Percentiles rank a stretch among this genome's conserved stretches.
These are phyloP conservation scores for Sugiyamaella pinicola DNA, from an alignment of 1,139 yeast species.

Conservation along the genomic window DNA sequence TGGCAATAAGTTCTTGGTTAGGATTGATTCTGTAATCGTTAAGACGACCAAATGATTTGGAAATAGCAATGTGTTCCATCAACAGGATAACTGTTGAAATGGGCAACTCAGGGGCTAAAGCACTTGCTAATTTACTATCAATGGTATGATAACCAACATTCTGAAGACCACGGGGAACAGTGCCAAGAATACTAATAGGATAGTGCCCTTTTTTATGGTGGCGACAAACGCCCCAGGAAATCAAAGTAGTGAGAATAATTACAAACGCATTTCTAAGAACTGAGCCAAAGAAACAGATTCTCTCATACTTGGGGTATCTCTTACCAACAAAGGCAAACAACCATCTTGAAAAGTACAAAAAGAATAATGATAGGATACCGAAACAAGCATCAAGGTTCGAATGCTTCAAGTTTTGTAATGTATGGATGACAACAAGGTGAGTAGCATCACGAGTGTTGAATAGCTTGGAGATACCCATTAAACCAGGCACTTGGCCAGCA, in stretches of 20 bases:
- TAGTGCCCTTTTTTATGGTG: slow-evolving; percentile 44
- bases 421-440: slow-evolving; percentile 67
- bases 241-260: slow-evolving; percentile 73
- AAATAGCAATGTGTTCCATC: slow-evolving; percentile 89
- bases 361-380: slow-evolving; percentile 72
- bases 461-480: slow-evolving; percentile 67
- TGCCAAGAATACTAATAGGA: slow-evolving; percentile 68
- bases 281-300: slow-evolving; percentile 65
- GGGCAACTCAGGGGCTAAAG: slow-evolving; percentile 77
- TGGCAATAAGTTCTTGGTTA: slow-evolving; percentile 91
- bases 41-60: slow-evolving; percentile 90
- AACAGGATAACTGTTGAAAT: slow-evolving; percentile 80
- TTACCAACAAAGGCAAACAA: slow-evolving; percentile 58
- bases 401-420: slow-evolving; percentile 69
- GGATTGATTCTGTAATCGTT: slow-evolving; percentile 90
- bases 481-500: slow-evolving; percentile 81
- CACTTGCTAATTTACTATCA: slow-evolving; percentile 61
- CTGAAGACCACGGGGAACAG: slow-evolving; percentile 78
- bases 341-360: slow-evolving; percentile 70
- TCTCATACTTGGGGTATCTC: slow-evolving; percentile 62
- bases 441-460: slow-evolving; percentile 77
- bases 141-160: slow-evolving; percentile 73
- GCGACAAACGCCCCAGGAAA: slow-evolving; percentile 63
- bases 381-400: slow-evolving; percentile 83
- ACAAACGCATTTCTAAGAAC: slow-evolving; percentile 82